Evolutionary conservation across 2,329 filamentous ascomycete species (phyloP).

Genomic region (Fusarium chuoi): DNA sequence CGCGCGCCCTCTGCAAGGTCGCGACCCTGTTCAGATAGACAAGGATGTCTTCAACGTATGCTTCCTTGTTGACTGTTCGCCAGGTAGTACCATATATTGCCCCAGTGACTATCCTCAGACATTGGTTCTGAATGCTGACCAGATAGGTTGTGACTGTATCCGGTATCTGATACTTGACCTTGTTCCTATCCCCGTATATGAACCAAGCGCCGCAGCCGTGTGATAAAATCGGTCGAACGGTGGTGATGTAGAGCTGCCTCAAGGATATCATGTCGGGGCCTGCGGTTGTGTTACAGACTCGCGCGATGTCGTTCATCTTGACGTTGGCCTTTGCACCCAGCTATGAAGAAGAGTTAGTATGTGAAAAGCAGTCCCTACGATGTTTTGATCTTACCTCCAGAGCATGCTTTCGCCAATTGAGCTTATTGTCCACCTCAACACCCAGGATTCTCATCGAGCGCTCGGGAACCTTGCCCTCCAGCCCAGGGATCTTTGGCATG

Average conservation of each 20-base stretch:
- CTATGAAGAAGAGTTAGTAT: neutral
- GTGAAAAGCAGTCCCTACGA: neutral
- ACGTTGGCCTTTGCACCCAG: neutral
- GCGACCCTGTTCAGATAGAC: neutral
- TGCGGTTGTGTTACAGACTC: neutral
- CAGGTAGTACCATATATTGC: neutral
- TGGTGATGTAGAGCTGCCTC: neutral
- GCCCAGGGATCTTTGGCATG: neutral
- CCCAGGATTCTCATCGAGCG: neutral
- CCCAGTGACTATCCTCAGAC: neutral
- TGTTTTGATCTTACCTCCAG: neutral
- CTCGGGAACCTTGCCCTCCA: neutral
- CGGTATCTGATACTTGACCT: neutral
- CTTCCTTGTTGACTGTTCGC: neutral
- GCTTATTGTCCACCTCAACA: neutral
- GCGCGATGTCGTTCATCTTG: neutral
- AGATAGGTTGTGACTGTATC: accelerated
- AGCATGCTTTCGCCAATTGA: neutral
- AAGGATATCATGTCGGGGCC: neutral
- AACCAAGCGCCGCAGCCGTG: neutral
- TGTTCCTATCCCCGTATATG: neutral
- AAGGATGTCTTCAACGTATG: neutral
- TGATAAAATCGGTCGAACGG: neutral
- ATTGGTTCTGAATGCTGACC: neutral
- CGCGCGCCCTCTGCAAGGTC: neutral